These are phyloP conservation scores for Penicillium thymicola DNA, from an alignment of 2,329 filamentous ascomycete species.

Conservation along the genomic window DNA sequence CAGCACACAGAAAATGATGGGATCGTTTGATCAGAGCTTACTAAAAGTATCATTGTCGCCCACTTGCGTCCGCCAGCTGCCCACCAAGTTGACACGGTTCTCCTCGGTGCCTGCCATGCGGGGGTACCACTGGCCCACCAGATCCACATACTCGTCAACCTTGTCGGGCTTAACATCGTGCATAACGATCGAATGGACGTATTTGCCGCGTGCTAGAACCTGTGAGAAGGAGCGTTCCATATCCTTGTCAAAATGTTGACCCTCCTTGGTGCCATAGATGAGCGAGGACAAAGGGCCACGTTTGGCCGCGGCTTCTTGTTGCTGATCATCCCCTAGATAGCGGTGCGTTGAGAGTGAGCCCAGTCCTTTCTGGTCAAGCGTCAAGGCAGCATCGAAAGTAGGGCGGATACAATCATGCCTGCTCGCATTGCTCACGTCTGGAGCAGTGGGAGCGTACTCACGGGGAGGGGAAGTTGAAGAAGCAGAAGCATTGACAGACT, in stretches of 20 bases:
- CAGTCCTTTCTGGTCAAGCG: conserved; percentile 47
- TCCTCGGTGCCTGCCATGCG: conserved; percentile 77
- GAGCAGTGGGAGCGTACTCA: conserved; percentile 46
- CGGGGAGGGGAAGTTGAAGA: conserved; percentile 42
- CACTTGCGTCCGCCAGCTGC: conserved; percentile 97
- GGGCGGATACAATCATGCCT: conserved; percentile 25
- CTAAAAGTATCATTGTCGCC: conserved; percentile 96
- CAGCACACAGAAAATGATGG: neutral
- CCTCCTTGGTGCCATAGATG: conserved; percentile 96
- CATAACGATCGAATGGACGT: conserved; percentile 96
- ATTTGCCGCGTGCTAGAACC: conserved; percentile 91
- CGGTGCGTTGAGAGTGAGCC: conserved; percentile 58
- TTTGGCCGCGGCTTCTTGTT: conserved; percentile 60
- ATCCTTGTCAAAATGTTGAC: conserved; percentile 87
- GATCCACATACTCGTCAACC: conserved; percentile 87
- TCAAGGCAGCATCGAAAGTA: conserved; percentile 41
- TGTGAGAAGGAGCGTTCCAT: conserved; percentile 96
- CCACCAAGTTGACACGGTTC: conserved; percentile 93
- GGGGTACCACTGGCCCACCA: conserved; percentile 91
- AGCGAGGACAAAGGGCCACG: conserved; percentile 76
- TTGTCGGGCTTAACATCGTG: conserved; percentile 94
- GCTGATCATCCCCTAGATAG: conserved; percentile 55
- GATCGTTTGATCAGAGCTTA: conserved; percentile 40
- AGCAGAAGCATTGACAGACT: conserved; percentile 53
- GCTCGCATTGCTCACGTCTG: conserved; percentile 46